Conservation (phyloP, 495 filamentous ascomycete species). For the Aspergillus steynii region DNA sequence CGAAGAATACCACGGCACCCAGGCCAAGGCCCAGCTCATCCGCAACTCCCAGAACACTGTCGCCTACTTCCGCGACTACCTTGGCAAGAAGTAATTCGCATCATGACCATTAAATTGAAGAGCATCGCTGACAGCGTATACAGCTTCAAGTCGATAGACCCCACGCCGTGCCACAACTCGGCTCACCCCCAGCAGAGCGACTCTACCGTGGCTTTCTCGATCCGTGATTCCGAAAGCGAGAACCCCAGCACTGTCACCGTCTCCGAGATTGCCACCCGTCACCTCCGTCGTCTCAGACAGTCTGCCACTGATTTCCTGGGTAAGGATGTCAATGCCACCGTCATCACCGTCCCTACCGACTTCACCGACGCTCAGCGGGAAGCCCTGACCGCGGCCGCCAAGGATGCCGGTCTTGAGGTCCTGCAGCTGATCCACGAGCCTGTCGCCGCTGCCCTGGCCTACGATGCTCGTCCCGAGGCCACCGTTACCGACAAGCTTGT, state of each 20-base stretch:
- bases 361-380: slow-evolving; percentile 83
- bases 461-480: slow-evolving; percentile 82
- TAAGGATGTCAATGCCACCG: slow-evolving; percentile 86
- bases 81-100: slow-evolving; percentile 77
- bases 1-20: slow-evolving; percentile 94
- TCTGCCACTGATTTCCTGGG: slow-evolving; percentile 91
- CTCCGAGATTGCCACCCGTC: slow-evolving; percentile 83
- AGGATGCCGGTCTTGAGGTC: slow-evolving; percentile 80
- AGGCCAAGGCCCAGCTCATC: slow-evolving; percentile 89
- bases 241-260: slow-evolving; percentile 71
- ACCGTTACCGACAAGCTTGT: slow-evolving; percentile 79
- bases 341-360: slow-evolving; percentile 92
- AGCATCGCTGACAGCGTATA: slow-evolving; percentile 12
- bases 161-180: slow-evolving; percentile 89
- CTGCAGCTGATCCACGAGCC: slow-evolving; percentile 93
- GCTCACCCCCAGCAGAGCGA: slow-evolving; percentile 81
- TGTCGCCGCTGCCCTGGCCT: slow-evolving; percentile 86
- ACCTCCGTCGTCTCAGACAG: slow-evolving; percentile 75
- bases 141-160: slow-evolving; percentile 92
- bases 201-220: slow-evolving; percentile 75
- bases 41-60: slow-evolving; percentile 91
- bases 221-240: slow-evolving; percentile 73
- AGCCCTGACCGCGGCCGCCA: slow-evolving; percentile 74
- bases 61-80: slow-evolving; percentile 92
- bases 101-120: neutral